phyloP scores from a whole-genome alignment of 2,329 filamentous ascomycete species.

The Botrytis porri region DNA sequence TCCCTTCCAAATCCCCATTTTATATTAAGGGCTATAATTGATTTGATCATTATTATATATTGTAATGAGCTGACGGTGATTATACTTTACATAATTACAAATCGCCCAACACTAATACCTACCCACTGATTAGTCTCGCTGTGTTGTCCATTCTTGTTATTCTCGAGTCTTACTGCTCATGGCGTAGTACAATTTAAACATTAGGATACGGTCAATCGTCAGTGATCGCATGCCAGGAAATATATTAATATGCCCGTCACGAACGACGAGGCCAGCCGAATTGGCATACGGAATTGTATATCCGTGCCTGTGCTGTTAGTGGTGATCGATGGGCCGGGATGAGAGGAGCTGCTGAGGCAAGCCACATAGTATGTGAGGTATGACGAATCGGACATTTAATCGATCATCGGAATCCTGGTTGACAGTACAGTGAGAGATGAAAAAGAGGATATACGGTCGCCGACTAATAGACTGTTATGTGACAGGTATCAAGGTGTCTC shows the following conservation, averaged over 20 bases:
- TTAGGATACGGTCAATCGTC: background rate
- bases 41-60: too few relatives aligned
- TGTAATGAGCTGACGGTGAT: too few relatives aligned
- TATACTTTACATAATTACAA: too few relatives aligned
- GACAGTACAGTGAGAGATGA: background rate
- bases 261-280: conserved; percentile 7
- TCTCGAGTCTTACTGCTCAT: conserved; percentile 4
- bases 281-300: background rate
- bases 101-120: too few relatives aligned
- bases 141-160: background rate
- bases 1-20: too few relatives aligned
- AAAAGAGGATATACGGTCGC: background rate
- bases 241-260: conserved; percentile 4
- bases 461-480: conserved; percentile 11
- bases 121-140: background rate
- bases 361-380: background rate
- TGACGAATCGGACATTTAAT: conserved; percentile 11
- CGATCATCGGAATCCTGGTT: conserved; percentile 5
- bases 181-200: background rate
- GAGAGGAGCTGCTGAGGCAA: conserved; percentile 10
- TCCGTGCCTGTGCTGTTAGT: conserved; percentile 14
- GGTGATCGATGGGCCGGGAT: conserved; percentile 4
- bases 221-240: conserved; percentile 12
- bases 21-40: too few relatives aligned
- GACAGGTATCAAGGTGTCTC: conserved; percentile 12